Percentiles rank a stretch among this genome's conserved stretches.
Conservation (phyloP, 495 filamentous ascomycete genomes). For the Penicillium paxilli region DNA sequence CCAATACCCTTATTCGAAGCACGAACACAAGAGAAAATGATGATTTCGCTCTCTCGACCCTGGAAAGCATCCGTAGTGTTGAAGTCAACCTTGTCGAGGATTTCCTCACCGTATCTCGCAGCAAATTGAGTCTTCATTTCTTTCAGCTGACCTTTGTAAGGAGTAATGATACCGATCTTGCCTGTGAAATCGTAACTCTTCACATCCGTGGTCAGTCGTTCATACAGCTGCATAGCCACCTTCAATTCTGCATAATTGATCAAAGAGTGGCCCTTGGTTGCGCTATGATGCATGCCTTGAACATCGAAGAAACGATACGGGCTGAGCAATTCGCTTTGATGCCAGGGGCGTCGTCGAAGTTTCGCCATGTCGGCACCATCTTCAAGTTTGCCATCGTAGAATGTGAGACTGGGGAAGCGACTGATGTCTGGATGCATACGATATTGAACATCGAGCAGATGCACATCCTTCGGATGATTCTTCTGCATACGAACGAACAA, state of each 20-base stretch:
- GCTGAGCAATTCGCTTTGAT: slow-evolving; percentile 73
- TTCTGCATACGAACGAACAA: slow-evolving; percentile 97
- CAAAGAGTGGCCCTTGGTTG: slow-evolving; percentile 78
- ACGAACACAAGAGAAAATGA: slow-evolving; percentile 98
- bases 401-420: slow-evolving; percentile 80
- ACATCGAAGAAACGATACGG: slow-evolving; percentile 99
- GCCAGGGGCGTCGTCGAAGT: slow-evolving; percentile 79
- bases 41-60: slow-evolving; percentile 93
- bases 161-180: slow-evolving; percentile 95
- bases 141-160: slow-evolving; percentile 90
- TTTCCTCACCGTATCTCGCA: slow-evolving; percentile 66
- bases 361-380: slow-evolving; percentile 82
- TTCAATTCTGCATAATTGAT: slow-evolving; percentile 86
- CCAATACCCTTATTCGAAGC: slow-evolving; percentile 91
- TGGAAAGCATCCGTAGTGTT: slow-evolving; percentile 99
- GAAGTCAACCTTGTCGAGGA: slow-evolving; percentile 83
- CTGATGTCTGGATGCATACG: slow-evolving; percentile 99
- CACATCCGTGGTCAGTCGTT: slow-evolving; percentile 74
- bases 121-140: slow-evolving; percentile 74
- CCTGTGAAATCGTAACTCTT: slow-evolving; percentile 65
- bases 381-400: slow-evolving; percentile 84
- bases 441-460: slow-evolving; percentile 93
- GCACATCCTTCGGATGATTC: slow-evolving; percentile 86
- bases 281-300: slow-evolving; percentile 77
- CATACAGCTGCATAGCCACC: slow-evolving; percentile 80